These are phyloP conservation scores for Diaporthe ilicicola DNA, from an alignment of 2,329 filamentous ascomycete species.

Conservation along the genomic window DNA sequence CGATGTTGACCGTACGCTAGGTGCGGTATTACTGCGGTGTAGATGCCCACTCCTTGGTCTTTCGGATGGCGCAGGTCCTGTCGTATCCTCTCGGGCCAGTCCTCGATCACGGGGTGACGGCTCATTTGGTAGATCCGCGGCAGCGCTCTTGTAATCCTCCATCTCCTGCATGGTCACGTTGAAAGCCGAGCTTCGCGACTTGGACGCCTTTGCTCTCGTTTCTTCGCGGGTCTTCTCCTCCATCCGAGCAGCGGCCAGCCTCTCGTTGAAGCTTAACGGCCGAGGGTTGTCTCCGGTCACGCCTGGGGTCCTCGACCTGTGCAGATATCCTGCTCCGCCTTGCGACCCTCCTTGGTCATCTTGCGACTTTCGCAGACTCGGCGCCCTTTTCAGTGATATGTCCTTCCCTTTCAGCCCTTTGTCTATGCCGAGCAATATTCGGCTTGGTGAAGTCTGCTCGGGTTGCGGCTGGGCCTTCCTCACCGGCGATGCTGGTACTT, in stretches of 20 bases:
- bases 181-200: constrained; percentile 64
- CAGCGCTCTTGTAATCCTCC: constrained; percentile 66
- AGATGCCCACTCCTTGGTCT: constrained; percentile 41
- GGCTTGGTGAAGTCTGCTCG: constrained; percentile 77
- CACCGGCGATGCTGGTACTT: constrained; percentile 81
- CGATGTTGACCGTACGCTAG: constrained; percentile 41
- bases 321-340: constrained; percentile 52
- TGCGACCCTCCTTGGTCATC: constrained; percentile 40
- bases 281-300: constrained; percentile 44
- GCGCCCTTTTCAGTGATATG: constrained; percentile 82
- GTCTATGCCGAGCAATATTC: constrained; percentile 86
- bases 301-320: constrained; percentile 52
- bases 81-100: constrained; percentile 72
- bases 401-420: constrained; percentile 84
- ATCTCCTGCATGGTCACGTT: constrained; percentile 65
- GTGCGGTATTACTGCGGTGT: constrained; percentile 54
- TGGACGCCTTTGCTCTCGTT: constrained; percentile 60
- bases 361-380: constrained; percentile 52
- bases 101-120: constrained; percentile 49
- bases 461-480: constrained; percentile 60
- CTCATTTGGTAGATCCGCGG: constrained; percentile 61
- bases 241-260: constrained; percentile 75
- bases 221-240: constrained; percentile 62
- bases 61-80: constrained; percentile 46
- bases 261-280: constrained; percentile 79